phyloP scores from a whole-genome alignment of 2,329 filamentous ascomycete genomes.

The Claviceps sp. region DNA sequence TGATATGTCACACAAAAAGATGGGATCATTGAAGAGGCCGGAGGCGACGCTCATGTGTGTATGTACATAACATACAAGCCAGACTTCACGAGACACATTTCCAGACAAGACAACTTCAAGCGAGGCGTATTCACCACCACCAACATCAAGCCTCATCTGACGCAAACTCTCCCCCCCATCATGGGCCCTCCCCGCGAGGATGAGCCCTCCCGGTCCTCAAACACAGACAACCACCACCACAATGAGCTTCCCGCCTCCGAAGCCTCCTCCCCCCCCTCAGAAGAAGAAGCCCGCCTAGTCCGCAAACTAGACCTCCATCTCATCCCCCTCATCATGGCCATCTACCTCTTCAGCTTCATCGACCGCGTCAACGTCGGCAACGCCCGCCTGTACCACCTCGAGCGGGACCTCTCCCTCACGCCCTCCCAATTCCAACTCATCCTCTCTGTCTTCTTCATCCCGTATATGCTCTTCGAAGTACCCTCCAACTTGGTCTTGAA shows the following conservation, averaged over 20 bases:
- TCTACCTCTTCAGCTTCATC: slow-evolving; percentile 65
- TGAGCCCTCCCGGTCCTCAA: not conserved
- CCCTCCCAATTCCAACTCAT: slow-evolving; percentile 55
- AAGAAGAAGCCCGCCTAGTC: slow-evolving; percentile 26
- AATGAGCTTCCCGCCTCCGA: too few relatives aligned
- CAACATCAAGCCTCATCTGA: too few relatives aligned
- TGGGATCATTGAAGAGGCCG: too few relatives aligned
- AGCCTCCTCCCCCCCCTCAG: too few relatives aligned
- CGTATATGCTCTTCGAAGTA: slow-evolving; percentile 48
- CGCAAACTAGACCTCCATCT: slow-evolving; percentile 52
- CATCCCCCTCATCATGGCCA: slow-evolving; percentile 51
- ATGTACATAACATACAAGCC: too few relatives aligned
- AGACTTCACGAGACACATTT: too few relatives aligned
- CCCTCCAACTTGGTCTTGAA: slow-evolving; percentile 53
- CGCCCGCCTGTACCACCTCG: slow-evolving; percentile 51
- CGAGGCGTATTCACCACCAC: too few relatives aligned
- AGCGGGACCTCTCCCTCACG: slow-evolving; percentile 46
- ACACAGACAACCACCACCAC: not conserved
- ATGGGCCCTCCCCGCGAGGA: not conserved
- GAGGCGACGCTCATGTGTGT: too few relatives aligned
- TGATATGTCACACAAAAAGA: too few relatives aligned
- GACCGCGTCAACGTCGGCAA: slow-evolving; percentile 66
- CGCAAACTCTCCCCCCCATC: too few relatives aligned
- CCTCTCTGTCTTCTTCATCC: slow-evolving; percentile 55
- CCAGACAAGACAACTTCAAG: too few relatives aligned